Base-by-base conservation (phyloP, 1,284 basidiomycete species). In the Rhodotorula sp. region DNA sequence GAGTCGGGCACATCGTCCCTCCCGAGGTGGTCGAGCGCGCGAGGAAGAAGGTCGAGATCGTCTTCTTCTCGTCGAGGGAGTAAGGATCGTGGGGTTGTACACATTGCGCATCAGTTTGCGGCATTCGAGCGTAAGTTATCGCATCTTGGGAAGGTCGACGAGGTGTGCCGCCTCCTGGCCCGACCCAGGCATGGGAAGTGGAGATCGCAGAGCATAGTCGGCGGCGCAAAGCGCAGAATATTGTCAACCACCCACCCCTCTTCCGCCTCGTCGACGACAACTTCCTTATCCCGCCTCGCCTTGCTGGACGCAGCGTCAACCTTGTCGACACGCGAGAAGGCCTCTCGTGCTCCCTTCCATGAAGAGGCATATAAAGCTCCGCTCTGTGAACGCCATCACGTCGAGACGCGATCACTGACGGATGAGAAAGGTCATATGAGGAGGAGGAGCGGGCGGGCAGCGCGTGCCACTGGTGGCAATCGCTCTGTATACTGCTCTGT, bases 31-130 rank as follows among this genome's bases (percentile, higher is more conserved):
- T 67, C n/a, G 62, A 61, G 30, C 44, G 64, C 22, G 68, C 65
- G 46, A 32, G 39, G 48, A n/a, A 46, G 8, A 66, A 64, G 32
- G 68, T 70, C 48, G 39, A 67, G 44, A 24, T 70, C 5, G 19
- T 70, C 9, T 5, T 59, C 11, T 61, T 61, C 54, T 17, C 13
- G 39, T 44, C 39, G 7, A 44, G 39, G 13, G 11, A 10, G 3
- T 64, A 30, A 30, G 34, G 20, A 4, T 13, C 17, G 34, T 10
- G 30, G 7, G 44, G n/a, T 15, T 27, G n/a, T 52, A 27, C 34
- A 36, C 20, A 47, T 27, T 20, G 20, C 47, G 47, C n/a, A 48
- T 22, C 47, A n/a, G 47, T 48, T 22, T 15, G 22, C 24, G 47
- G 47, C 47, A 20, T 47, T 62, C 9, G 10, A 27, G 27, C 19